Conservation (phyloP, 352 stramenopile genomes). For the Pilasporangium apinafurcum region DNA sequence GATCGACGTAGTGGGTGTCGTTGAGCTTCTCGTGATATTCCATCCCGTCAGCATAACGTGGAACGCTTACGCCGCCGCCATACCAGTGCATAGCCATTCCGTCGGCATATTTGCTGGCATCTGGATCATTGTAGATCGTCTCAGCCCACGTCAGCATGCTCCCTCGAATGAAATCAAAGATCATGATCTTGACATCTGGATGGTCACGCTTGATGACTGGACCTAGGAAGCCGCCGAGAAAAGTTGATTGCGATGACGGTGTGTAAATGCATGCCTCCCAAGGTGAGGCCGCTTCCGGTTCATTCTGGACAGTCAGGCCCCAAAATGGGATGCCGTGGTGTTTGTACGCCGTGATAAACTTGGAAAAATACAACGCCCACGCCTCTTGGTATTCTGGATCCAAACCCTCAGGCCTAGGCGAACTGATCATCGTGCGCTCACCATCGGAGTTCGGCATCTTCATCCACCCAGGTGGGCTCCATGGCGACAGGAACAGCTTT, state of each 20-base stretch:
- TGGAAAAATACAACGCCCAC: conserved; percentile 90
- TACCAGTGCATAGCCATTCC: conserved; percentile 92
- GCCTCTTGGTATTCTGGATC: no score
- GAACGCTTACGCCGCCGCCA: conserved; percentile 29
- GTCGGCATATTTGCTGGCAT: conserved; percentile 71
- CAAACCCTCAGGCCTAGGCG: no score
- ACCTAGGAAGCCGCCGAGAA: conserved; percentile 82
- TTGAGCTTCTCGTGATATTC: conserved; percentile 68
- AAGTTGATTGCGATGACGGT: conserved; percentile 52
- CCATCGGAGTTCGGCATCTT: no score
- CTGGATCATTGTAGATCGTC: conserved; percentile 63
- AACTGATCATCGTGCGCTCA: no score
- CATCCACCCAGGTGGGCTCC: conserved; percentile 88
- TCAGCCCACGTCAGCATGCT: conserved; percentile 64
- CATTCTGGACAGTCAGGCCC: conserved; percentile 89
- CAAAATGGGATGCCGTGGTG: conserved; percentile 77
- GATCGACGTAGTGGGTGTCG: conserved; percentile 66
- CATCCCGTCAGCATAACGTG: conserved; percentile 68
- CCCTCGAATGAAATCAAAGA: conserved; percentile 90
- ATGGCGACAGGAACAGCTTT: conserved; percentile 84
- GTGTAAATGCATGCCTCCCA: conserved; percentile 74
- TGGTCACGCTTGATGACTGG: conserved; percentile 80
- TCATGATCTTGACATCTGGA: conserved; percentile 87
- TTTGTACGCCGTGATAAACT: conserved; percentile 90
- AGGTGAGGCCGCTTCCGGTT: conserved; percentile 67